phyloP scores from a whole-genome alignment of 129 eudicot genomes.

The Artemisia argyi region DNA sequence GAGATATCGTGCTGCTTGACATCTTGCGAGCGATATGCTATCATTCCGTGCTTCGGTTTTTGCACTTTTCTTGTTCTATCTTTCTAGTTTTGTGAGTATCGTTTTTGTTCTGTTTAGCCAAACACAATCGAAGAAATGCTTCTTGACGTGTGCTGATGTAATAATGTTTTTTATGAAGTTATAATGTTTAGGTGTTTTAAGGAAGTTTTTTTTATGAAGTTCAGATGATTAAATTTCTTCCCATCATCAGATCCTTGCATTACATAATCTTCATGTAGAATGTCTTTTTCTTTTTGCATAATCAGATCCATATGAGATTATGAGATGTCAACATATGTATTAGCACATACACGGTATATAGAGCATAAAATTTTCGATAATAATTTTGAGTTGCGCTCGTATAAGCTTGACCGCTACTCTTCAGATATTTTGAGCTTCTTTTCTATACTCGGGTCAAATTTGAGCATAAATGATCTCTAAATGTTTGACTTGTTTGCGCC shows the following conservation, averaged over 20 bases:
- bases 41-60: slow-evolving; percentile 9
- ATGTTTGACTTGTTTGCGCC: too few relatives aligned
- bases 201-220: slow-evolving; percentile 26
- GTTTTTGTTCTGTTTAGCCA: slow-evolving; percentile 21
- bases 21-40: not conserved
- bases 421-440: too few relatives aligned
- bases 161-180: slow-evolving; percentile 23
- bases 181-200: slow-evolving; percentile 16
- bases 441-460: too few relatives aligned
- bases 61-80: not conserved
- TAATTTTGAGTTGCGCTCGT: too few relatives aligned
- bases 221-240: slow-evolving; percentile 28
- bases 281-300: not conserved
- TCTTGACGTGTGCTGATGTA: slow-evolving; percentile 16
- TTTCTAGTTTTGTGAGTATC: slow-evolving; percentile 17
- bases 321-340: not conserved
- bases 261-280: not conserved
- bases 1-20: slow-evolving; percentile 13
- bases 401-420: too few relatives aligned
- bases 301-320: not conserved
- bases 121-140: slow-evolving; percentile 16
- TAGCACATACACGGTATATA: too few relatives aligned
- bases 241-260: slow-evolving; percentile 5
- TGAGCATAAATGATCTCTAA: too few relatives aligned
- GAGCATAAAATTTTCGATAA: too few relatives aligned